Conservation (phyloP, 495 filamentous ascomycete species). For the Xylaria longipes region DNA sequence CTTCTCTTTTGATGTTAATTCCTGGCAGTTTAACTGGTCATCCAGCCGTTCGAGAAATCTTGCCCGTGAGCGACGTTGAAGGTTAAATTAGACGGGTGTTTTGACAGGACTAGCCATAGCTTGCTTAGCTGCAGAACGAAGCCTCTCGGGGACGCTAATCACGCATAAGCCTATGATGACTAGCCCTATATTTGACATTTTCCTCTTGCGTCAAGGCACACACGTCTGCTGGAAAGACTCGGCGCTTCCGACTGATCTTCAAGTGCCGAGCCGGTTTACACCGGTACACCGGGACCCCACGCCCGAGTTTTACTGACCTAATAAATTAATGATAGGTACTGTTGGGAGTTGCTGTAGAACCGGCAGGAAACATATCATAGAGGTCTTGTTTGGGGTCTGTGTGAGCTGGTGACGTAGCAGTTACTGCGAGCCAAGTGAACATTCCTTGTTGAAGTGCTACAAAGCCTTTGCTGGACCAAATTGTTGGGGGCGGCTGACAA, state of each 20-base stretch:
- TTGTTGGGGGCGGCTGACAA: background rate
- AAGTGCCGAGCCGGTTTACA: background rate
- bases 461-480: background rate
- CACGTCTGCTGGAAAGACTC: background rate
- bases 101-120: background rate
- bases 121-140: too few species aligned
- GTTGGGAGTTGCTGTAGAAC: background rate
- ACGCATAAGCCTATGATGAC: background rate
- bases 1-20: background rate
- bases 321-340: background rate
- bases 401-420: background rate
- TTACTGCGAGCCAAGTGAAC: background rate
- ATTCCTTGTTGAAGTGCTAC: background rate
- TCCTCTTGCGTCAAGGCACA: background rate
- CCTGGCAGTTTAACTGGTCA: background rate
- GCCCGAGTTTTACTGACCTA: background rate
- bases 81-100: background rate
- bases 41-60: background rate
- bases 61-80: background rate
- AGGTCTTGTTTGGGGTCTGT: background rate
- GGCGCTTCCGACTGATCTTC: background rate
- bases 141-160: background rate
- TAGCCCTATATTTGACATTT: background rate
- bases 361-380: too few species aligned
- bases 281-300: constrained; percentile 8